These are phyloP conservation scores for Entomophthora muscae DNA, from an alignment of 371 early-diverging fungal genomes.

Conservation along the genomic window DNA sequence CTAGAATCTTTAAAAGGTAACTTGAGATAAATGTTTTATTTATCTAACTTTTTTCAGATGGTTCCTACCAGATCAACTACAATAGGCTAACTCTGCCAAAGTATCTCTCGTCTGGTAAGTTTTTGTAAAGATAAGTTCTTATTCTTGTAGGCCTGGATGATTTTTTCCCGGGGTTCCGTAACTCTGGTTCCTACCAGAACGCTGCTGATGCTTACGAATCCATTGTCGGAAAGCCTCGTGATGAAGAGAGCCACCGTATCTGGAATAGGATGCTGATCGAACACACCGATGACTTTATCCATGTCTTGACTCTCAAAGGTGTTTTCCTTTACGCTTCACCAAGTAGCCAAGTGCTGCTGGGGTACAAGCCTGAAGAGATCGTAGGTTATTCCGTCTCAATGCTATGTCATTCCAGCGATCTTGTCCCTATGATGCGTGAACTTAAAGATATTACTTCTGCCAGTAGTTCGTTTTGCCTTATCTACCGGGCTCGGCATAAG, in stretches of 20 bases:
- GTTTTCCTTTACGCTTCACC: conserved; percentile 38
- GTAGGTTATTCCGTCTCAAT: conserved; percentile 29
- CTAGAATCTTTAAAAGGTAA: conserved; percentile 26
- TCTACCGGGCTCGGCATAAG: conserved; percentile 34
- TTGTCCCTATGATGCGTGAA: conserved; percentile 41
- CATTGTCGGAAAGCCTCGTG: conserved; percentile 10
- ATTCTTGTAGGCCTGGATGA: conserved; percentile 1
- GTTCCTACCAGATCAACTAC: conserved; percentile 32
- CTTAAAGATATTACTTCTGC: conserved; percentile 22
- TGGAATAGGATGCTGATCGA: conserved; percentile 24
- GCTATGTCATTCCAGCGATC: conserved; percentile 40
- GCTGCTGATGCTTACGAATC: conserved; percentile 13
- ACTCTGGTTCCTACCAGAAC: conserved; percentile 8
- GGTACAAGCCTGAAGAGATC: conserved; percentile 32
- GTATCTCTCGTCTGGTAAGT: conserved; percentile 6
- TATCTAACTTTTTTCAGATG: conserved; percentile 15
- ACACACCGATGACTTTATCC: conserved; percentile 31
- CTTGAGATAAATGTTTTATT: neutral
- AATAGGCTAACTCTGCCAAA: conserved; percentile 13
- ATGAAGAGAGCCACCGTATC: conserved; percentile 13
- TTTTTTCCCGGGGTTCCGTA: neutral
- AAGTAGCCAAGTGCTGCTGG: conserved; percentile 22
- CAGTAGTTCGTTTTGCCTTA: conserved; percentile 20
- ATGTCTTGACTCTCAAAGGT: conserved; percentile 40
- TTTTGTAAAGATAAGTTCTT: neutral